Evolutionary conservation across 2,329 filamentous ascomycete genomes (phyloP), one percentile per base, ranked within the genome.

Genomic region (Monilinia polystroma): DNA sequence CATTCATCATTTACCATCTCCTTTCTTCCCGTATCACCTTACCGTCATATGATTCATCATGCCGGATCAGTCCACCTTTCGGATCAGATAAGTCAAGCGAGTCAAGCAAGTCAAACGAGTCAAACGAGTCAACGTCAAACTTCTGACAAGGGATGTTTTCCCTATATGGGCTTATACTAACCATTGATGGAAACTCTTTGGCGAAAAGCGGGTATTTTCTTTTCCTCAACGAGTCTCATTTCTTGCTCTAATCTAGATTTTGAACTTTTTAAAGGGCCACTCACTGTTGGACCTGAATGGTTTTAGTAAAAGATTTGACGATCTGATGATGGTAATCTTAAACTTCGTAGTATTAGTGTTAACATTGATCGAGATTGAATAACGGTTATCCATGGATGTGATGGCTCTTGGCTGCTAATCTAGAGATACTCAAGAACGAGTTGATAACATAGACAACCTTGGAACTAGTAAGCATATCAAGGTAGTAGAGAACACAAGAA

Each of bases 21-120:
- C 35, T 29, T 58, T 57, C 16, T 57, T 58, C 12, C 54, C 35
- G n/a, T 45, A 10, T 29, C 38, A 29, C 55, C 16, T 47, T 18
- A 14, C 16, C 29, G 45, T 38, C 38, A 47, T 47, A 47, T 47
- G 16, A 29, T 32, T 20, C 56, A 32, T 58, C 56, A n/a, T 29
- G 8, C 38, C 56, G 32, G 41, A 32, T 11, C 56, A 58, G 5
- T 20, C 56, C 43, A 47, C 26, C 20, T 23, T 35, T 47, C 41
- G 56, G 56, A 47, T 59, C 56, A 47, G 56, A 59, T 59, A 59
- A 59, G 56, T n/a, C 55, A 20, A 47, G n/a, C 45, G 18, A 47
- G 16, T 8, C 7, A 20, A 45, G n/a, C n/a, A n/a, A n/a, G n/a
- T n/a, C 7, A 58, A n/a, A 43, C 55, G 38, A 45, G 38, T 47